These are phyloP conservation scores for Xerophyta viscosa DNA, from an alignment of 106 monocot species.

Conservation along the genomic window DNA sequence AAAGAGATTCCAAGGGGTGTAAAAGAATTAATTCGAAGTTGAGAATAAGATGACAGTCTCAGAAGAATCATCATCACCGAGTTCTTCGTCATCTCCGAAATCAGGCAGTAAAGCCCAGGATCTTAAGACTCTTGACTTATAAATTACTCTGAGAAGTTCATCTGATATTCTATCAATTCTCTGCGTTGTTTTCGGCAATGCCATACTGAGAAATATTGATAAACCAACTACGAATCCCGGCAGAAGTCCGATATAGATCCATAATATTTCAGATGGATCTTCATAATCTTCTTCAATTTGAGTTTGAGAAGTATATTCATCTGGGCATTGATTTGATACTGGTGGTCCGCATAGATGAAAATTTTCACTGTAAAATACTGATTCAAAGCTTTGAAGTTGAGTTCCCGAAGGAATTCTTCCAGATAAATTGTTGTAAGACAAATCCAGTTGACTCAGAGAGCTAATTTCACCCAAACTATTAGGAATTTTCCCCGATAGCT, in stretches of 20 bases:
- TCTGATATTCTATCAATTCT: too few species aligned
- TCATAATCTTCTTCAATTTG: not conserved
- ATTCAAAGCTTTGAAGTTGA: not conserved
- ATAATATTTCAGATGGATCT: not conserved
- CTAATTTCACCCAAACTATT: not conserved
- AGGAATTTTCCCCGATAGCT: constrained; percentile 6
- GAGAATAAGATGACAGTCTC: too few species aligned
- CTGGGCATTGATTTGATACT: not conserved
- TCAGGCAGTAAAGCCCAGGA: too few species aligned
- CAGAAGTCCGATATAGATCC: not conserved
- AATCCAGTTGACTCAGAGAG: constrained; percentile 1
- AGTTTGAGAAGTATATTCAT: not conserved
- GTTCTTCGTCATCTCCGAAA: too few species aligned
- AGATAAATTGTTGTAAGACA: constrained; percentile 11
- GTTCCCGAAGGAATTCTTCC: constrained; percentile 3
- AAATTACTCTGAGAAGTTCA: too few species aligned
- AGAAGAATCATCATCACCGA: too few species aligned
- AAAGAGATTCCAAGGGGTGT: too few species aligned
- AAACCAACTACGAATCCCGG: not conserved
- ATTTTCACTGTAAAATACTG: not conserved
- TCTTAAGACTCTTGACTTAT: too few species aligned
- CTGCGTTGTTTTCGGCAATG: too few species aligned
- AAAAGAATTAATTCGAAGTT: too few species aligned
- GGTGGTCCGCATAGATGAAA: not conserved
- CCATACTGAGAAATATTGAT: not conserved